Evolutionary conservation across 2,329 filamentous ascomycete genomes (phyloP).

Genomic region (Coniochaeta sp.): DNA sequence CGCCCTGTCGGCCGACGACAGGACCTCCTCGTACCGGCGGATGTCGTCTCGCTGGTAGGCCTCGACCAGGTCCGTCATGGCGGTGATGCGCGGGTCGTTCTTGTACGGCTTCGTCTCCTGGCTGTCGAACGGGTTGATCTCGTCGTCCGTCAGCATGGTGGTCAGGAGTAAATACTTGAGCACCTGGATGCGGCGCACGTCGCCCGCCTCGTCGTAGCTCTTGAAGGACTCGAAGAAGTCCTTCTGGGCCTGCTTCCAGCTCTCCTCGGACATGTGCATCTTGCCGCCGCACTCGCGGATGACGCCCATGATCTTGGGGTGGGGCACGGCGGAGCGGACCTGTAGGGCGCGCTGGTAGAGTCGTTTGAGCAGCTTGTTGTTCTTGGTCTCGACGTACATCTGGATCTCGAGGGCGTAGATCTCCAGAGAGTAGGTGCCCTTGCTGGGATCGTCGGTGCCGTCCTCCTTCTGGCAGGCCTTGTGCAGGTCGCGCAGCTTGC

Average conservation of each 20-base stretch:
- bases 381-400: conserved; percentile 94
- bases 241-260: conserved; percentile 94
- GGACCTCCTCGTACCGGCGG: conserved; percentile 78
- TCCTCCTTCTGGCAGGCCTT: conserved; percentile 81
- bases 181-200: conserved; percentile 91
- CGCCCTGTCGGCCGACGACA: conserved; percentile 67
- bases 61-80: conserved; percentile 95
- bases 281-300: conserved; percentile 98
- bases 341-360: conserved; percentile 87
- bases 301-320: conserved; percentile 98
- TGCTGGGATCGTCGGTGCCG: conserved; percentile 83
- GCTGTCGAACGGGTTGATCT: conserved; percentile 98
- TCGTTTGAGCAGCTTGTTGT: conserved; percentile 93
- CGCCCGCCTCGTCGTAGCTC: conserved; percentile 97
- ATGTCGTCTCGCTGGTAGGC: conserved; percentile 96
- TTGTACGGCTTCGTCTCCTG: conserved; percentile 99
- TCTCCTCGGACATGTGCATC: conserved; percentile 99
- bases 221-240: conserved; percentile 99
- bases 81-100: conserved; percentile 86
- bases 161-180: conserved; percentile 94
- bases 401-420: conserved; percentile 97
- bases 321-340: conserved; percentile 92
- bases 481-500: conserved; percentile 83
- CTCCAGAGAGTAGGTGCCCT: conserved; percentile 92
- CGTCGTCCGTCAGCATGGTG: conserved; percentile 96